phyloP scores from a whole-genome alignment of 805 yeast species.

The Scheffersomyces coipomensis region DNA sequence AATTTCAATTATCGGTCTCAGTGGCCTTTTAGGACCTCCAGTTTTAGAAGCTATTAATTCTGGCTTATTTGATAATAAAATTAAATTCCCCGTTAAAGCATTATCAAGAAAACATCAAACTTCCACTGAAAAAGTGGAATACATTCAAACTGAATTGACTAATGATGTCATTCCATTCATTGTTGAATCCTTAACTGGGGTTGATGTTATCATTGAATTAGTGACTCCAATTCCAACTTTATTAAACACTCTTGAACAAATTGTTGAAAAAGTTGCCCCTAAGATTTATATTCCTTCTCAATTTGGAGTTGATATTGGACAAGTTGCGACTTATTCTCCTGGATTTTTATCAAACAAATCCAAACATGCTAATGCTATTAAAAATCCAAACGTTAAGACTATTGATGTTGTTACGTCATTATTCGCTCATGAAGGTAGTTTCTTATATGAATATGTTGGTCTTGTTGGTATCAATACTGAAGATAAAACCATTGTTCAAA shows the following conservation, averaged over 20 bases:
- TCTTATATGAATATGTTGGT: constrained; percentile 31
- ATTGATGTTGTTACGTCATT: constrained; percentile 8
- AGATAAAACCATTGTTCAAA: constrained; percentile 28
- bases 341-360: no score
- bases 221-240: constrained; percentile 28
- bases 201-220: constrained; percentile 44
- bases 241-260: constrained; percentile 33
- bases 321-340: constrained; percentile 10
- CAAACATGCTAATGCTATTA: no score
- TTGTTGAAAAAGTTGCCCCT: constrained; percentile 27
- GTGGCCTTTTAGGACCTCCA: constrained; percentile 52
- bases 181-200: constrained; percentile 31
- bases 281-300: constrained; percentile 58
- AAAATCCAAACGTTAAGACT: no score
- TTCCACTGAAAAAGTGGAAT: constrained; percentile 34
- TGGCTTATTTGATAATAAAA: constrained; percentile 37
- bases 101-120: constrained; percentile 42
- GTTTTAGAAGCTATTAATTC: no score
- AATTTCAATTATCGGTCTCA: constrained; percentile 51
- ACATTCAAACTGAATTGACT: constrained; percentile 29
- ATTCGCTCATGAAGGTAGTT: constrained; percentile 11
- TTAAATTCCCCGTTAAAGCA: constrained; percentile 46
- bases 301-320: constrained; percentile 49
- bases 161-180: constrained; percentile 52
- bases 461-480: constrained; percentile 38